phyloP scores from a whole-genome alignment of 1,139 yeast genomes.

The Pichia sp. region DNA sequence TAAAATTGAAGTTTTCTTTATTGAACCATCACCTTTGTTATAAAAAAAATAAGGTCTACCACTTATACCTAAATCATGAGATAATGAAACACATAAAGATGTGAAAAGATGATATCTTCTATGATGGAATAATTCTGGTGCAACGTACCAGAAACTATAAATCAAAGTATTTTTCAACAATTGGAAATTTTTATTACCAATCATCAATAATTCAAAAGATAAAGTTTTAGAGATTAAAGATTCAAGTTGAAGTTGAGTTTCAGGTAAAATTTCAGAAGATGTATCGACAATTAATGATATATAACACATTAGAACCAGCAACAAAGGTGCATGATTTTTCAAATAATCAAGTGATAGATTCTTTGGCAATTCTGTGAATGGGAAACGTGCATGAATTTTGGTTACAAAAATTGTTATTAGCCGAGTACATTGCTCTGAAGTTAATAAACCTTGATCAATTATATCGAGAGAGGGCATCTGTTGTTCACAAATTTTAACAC shows the following conservation, averaged over 20 bases:
- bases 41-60: constrained; percentile 39
- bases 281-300: constrained; percentile 42
- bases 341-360: constrained; percentile 40
- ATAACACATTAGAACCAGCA: constrained; percentile 61
- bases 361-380: constrained; percentile 47
- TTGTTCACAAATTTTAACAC: constrained; percentile 31
- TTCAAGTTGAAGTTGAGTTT: constrained; percentile 42
- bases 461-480: constrained; percentile 35
- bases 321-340: constrained; percentile 45
- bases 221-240: constrained; percentile 52
- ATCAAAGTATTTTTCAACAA: constrained; percentile 55
- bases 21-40: constrained; percentile 33
- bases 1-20: constrained; percentile 25
- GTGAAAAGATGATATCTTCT: constrained; percentile 69
- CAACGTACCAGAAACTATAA: constrained; percentile 71
- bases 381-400: constrained; percentile 37
- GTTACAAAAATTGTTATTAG: constrained; percentile 39
- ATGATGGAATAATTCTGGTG: constrained; percentile 74
- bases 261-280: constrained; percentile 30
- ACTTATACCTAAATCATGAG: constrained; percentile 73
- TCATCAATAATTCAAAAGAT: constrained; percentile 55
- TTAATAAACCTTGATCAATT: constrained; percentile 39
- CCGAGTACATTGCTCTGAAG: constrained; percentile 42
- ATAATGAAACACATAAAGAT: constrained; percentile 57
- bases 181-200: constrained; percentile 69